These are phyloP conservation scores for Myriosclerotinia scirpicola DNA, from an alignment of 2,329 filamentous ascomycete species.

Conservation along the genomic window DNA sequence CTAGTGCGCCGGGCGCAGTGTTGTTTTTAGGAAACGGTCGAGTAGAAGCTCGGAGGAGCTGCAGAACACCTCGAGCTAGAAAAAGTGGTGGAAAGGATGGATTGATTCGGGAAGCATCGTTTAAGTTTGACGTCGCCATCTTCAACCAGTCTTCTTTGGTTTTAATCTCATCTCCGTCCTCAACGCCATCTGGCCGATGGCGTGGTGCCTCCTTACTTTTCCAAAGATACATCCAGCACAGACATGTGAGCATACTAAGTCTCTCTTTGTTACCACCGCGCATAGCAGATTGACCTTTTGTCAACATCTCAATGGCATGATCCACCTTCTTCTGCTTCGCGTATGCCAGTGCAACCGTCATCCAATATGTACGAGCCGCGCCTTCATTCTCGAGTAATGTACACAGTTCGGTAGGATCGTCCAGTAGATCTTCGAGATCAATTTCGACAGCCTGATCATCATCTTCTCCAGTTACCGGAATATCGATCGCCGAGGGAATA, in stretches of 20 bases:
- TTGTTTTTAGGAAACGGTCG: constrained; percentile 66
- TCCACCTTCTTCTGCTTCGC: constrained; percentile 94
- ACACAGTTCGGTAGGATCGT: constrained; percentile 93
- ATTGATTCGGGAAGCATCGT: constrained; percentile 93
- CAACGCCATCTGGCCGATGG: constrained; percentile 61
- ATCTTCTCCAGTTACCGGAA: constrained; percentile 64
- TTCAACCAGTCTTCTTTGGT: constrained; percentile 94
- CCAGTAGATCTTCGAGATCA: constrained; percentile 83
- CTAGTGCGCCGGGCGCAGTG: constrained; percentile 52
- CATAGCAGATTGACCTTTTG: constrained; percentile 62
- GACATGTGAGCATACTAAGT: constrained; percentile 63
- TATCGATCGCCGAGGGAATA: constrained; percentile 64
- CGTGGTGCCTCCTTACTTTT: constrained; percentile 69
- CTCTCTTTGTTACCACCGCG: constrained; percentile 63
- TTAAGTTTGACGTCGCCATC: constrained; percentile 84
- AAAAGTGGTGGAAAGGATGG: constrained; percentile 89
- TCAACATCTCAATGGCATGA: constrained; percentile 72
- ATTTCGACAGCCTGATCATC: constrained; percentile 80
- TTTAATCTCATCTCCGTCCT: constrained; percentile 66
- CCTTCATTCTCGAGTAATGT: constrained; percentile 92
- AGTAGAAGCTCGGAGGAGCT: constrained; percentile 82
- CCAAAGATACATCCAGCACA: constrained; percentile 71
- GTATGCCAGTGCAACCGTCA: constrained; percentile 95
- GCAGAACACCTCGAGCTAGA: constrained; percentile 85
- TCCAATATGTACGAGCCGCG: constrained; percentile 91